phyloP scores from a whole-genome alignment of 306 rosid genomes.

The Vigna angularis region DNA sequence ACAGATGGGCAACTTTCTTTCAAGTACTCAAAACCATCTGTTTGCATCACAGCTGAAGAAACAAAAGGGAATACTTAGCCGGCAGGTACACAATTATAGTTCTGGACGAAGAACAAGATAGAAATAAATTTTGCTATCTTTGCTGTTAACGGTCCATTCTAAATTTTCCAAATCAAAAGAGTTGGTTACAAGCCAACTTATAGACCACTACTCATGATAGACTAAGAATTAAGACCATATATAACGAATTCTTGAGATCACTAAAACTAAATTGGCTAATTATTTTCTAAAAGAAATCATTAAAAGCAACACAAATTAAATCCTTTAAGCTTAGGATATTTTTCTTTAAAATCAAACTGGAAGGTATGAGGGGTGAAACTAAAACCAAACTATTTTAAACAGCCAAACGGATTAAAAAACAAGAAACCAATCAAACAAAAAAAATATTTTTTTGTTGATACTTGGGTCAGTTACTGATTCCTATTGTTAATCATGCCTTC shows the following conservation, averaged over 20 bases:
- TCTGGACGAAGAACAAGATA: not conserved
- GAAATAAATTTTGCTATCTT: too few species aligned
- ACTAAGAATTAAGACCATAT: too few species aligned
- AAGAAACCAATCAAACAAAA: not conserved
- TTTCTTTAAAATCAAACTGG: not conserved
- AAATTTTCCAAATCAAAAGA: too few species aligned
- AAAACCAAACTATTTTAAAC: not conserved
- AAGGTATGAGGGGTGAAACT: too few species aligned
- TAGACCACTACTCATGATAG: too few species aligned
- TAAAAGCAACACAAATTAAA: too few species aligned
- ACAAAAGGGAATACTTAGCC: constrained; percentile 26
- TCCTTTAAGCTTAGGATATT: too few species aligned
- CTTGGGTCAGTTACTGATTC: not conserved
- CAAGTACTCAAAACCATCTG: constrained; percentile 89
- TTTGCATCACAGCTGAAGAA: constrained; percentile 83
- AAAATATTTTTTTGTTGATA: not conserved
- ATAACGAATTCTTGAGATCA: not conserved
- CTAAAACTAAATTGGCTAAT: not conserved
- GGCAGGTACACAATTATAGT: not conserved
- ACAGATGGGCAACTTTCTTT: constrained; percentile 89
- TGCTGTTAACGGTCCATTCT: too few species aligned
- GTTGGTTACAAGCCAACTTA: not conserved
- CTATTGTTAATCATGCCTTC: not conserved
- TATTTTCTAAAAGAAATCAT: too few species aligned
- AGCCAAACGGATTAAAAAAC: not conserved